These are phyloP conservation scores for Filosporella fistucella DNA, from an alignment of 495 filamentous ascomycete species.

Conservation along the genomic window DNA sequence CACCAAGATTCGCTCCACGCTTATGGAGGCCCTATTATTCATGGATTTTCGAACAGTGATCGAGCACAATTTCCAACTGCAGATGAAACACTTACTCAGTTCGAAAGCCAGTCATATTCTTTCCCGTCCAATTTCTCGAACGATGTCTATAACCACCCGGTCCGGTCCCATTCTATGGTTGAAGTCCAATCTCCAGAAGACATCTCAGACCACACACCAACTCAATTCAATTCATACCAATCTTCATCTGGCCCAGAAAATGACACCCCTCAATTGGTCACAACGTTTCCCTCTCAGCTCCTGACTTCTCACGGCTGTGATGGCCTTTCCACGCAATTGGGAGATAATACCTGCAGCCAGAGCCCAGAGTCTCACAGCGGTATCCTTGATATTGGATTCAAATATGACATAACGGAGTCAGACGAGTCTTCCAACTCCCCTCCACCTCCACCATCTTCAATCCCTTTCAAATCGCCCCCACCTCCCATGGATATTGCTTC, in stretches of 20 bases:
- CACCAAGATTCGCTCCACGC: conserved; percentile 1
- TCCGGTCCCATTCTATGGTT: conserved; percentile 4
- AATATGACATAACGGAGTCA: conserved; percentile 15
- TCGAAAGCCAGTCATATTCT: conserved; percentile 9
- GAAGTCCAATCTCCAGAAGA: conserved; percentile 13
- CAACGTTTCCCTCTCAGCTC: conserved; percentile 17
- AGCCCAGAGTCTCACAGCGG: conserved; percentile 16
- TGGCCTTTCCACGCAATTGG: neutral
- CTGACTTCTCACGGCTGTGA: conserved; percentile 11
- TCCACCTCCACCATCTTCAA: conserved; percentile 16
- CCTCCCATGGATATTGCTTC: conserved; percentile 23
- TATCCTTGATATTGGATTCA: conserved; percentile 11
- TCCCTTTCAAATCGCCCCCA: conserved; percentile 23
- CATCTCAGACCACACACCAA: conserved; percentile 6
- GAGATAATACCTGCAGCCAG: conserved; percentile 10
- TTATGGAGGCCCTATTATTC: conserved; percentile 9
- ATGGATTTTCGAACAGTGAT: conserved; percentile 9
- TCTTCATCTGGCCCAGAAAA: conserved; percentile 7
- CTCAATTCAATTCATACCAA: conserved; percentile 11
- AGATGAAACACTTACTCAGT: conserved; percentile 7
- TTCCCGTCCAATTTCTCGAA: conserved; percentile 12
- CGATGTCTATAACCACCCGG: conserved; percentile 9
- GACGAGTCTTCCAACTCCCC: conserved; percentile 12
- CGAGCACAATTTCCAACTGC: conserved; percentile 21
- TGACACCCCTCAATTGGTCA: neutral